Base-by-base conservation (phyloP, 306 rosid species). In the Urtica urens region DNA sequence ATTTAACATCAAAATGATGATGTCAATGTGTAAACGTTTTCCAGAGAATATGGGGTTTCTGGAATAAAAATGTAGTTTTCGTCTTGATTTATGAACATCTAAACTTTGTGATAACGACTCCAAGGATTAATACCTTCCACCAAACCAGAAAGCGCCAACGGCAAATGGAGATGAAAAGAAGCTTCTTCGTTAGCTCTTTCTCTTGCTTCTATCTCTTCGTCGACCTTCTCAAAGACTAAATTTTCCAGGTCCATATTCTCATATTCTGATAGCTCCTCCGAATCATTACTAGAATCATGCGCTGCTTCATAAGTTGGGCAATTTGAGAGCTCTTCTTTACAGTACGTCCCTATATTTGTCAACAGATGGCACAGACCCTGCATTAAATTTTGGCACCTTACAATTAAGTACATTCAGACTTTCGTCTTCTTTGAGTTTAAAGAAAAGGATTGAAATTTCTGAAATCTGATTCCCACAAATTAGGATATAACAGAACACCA, bases 171-270 rank as follows among this genome's bases (percentile, higher is more conserved):
- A 75, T 90, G 94, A 64, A 90, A 84, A 17, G 87, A 62, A 62
- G 71, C 72, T 58, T 74, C 58, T 72, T 71, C 80, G 52, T 78
- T 66, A 17, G 77, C 83, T 66, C 74, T 79, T 70, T 77, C 75
- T 71, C 82, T 83, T 45, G 95, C 93, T 65, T 78, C 87, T 46
- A 79, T 76, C 69, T 90, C 93, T 73, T 84, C 94, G 1, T 81
- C 73, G 45, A 90, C 95, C 76, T 90, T 84, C 18, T 78, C 84
- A 50, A 72, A 84, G 46, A 81, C 90, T 59, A 84, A 68, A 66
- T 77, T 90, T 71, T 90, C 97, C 58, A 90, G 63, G 68, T 90
- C 97, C 95, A 83, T 90, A 66, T 79, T 90, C 68, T 81, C 92
- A 64, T 84, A 75, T 58, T 79, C 93, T 31, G 87, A 70, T 49